Evolutionary conservation across 108 stramenopile genomes (phyloP), one percentile per base, ranked within the genome.

Genomic region (Schizochytrium sp.): DNA sequence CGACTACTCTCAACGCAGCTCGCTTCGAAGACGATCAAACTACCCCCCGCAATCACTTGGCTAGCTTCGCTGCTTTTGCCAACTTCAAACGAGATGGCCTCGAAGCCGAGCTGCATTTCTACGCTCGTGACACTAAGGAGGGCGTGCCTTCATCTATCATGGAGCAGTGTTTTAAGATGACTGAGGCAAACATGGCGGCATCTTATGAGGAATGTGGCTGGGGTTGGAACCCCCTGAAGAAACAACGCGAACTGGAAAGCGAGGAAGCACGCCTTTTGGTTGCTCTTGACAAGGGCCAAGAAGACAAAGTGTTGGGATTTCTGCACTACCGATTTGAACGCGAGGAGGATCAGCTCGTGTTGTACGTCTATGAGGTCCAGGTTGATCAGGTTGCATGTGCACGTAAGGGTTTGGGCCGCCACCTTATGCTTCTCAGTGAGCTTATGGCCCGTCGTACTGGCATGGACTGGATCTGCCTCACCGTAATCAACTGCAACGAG

Each of bases 361-460:
- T 83, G 2, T 83, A 83, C 76, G 76, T 83, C 5, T 83, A 83
- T 53, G 76, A 83, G 76, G 50, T 83, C 15, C 76, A 83, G 53
- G 76, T 83, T 10, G 76, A 83, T 55, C 76, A 55, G 50, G 5
- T n/a, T 3, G 28, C 47, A 7, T 49, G 50, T 28, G 50, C 47
- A 53, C 76, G 76, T 17, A 83, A 42, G 47, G 76, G 76, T 40
- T n/a, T 83, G 17, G 76, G 76, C 76, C 47, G 76, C 5, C 76
- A 83, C 3, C 12, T 83, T 38, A 83, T 83, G 76, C 53, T 49
- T 8, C 47, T 83, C 28, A 53, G 50, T 10, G 76, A 83, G 47
- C 76, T 83, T 40, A 55, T 55, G 10, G 76, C 76, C 28, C 47
- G 53, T 8, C 47, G 53, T 10, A 5, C 50, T 13, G 50, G 2